phyloP scores from a whole-genome alignment of 495 filamentous ascomycete species.

The Hypoxylon lienhwacheense region DNA sequence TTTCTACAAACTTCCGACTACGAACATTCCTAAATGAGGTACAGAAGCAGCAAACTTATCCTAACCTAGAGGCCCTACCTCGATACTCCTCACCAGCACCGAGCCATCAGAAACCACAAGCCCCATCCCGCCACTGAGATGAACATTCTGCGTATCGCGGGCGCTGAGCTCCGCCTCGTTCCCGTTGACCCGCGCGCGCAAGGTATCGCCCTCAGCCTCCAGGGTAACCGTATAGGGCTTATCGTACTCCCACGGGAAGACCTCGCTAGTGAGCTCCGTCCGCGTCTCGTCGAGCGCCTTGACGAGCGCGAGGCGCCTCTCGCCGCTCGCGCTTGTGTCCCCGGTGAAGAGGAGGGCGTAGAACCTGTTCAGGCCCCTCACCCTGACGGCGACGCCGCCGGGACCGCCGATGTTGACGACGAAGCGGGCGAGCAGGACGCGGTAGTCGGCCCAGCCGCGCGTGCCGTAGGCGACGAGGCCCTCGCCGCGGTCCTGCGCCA shows the following conservation, averaged over 20 bases:
- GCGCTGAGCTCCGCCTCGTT: slow-evolving; percentile 11
- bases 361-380: slow-evolving; percentile 36
- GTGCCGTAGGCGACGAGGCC: slow-evolving; percentile 38
- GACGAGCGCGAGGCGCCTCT: slow-evolving; percentile 10
- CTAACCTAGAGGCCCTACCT: slow-evolving; percentile 5
- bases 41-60: too few relatives aligned
- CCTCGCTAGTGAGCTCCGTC: slow-evolving; percentile 9
- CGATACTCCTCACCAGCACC: slow-evolving; percentile 15
- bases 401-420: slow-evolving; percentile 22
- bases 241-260: slow-evolving; percentile 33
- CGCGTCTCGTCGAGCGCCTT: slow-evolving; percentile 29
- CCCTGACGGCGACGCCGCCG: slow-evolving; percentile 30
- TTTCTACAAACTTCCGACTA: too few relatives aligned
- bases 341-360: slow-evolving; percentile 28
- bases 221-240: slow-evolving; percentile 24
- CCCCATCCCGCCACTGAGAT: slow-evolving; percentile 28
- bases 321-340: background rate
- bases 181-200: slow-evolving; percentile 17
- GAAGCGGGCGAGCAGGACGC: slow-evolving; percentile 15
- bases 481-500: slow-evolving; percentile 35
- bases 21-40: too few relatives aligned
- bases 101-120: slow-evolving; percentile 31
- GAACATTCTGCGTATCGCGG: slow-evolving; percentile 22
- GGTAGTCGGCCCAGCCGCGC: slow-evolving; percentile 39
- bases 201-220: background rate